A percentile compares a stretch with the other conserved stretches of the same genome.
Conservation (phyloP, 768 basidiomycete genomes). For the Rhizopogon vulgaris region DNA sequence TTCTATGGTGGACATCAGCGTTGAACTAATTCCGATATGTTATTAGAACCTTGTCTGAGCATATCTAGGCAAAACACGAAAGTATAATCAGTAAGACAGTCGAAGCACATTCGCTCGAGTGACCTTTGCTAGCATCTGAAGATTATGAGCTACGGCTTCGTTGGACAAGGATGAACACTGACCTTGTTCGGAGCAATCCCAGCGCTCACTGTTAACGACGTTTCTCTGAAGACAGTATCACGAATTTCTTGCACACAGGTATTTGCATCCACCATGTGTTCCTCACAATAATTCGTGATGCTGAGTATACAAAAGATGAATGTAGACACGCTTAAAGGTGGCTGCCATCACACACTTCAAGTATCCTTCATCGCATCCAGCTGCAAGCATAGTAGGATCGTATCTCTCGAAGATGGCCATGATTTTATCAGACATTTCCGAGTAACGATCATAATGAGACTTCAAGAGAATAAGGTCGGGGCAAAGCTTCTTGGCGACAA, state of each 20-base stretch:
- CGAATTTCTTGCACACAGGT: slow-evolving; percentile 80
- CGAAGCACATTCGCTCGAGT: slow-evolving; percentile 6
- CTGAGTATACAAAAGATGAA: slow-evolving; percentile 30
- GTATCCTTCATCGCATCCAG: slow-evolving; percentile 88
- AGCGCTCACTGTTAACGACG: slow-evolving; percentile 85
- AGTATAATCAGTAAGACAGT: slow-evolving; percentile 1
- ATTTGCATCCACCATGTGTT: slow-evolving; percentile 55
- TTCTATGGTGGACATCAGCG: slow-evolving; percentile 42
- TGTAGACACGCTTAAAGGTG: not conserved
- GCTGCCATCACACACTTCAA: slow-evolving; percentile 56
- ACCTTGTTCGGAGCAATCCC: slow-evolving; percentile 96
- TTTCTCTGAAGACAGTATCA: slow-evolving; percentile 64
- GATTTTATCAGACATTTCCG: slow-evolving; percentile 64
- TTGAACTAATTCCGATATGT: not conserved
- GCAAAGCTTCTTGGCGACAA: slow-evolving; percentile 91
- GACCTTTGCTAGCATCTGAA: slow-evolving; percentile 88
- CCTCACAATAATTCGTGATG: slow-evolving; percentile 78
- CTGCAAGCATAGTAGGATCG: slow-evolving; percentile 68
- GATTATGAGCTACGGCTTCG: slow-evolving; percentile 12
- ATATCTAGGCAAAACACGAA: slow-evolving; percentile 49
- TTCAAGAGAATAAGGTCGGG: slow-evolving; percentile 75
- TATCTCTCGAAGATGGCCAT: slow-evolving; percentile 66
- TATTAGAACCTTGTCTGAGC: slow-evolving; percentile 72
- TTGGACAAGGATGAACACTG: slow-evolving; percentile 20
- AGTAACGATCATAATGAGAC: slow-evolving; percentile 54